Base-by-base conservation (phyloP, 805 yeast genomes). In the Starmerella apis region DNA sequence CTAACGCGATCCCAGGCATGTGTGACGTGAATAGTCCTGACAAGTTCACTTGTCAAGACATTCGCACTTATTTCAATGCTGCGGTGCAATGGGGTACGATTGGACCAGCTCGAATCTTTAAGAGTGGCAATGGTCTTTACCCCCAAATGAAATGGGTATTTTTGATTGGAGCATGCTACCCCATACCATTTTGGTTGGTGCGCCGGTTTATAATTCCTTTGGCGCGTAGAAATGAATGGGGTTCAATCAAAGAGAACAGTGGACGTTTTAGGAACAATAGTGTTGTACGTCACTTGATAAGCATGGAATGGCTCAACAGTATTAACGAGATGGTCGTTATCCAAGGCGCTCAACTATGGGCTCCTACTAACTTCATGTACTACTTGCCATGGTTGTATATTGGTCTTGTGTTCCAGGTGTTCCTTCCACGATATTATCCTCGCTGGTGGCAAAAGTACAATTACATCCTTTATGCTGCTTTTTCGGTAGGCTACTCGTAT, bases 101-200 rank as follows among this genome's bases (percentile, higher is more conserved):
- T 53, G 76, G 76, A 0, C 78, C 78, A 1, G 65, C 68, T 14
- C 59, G 66, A 5, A 59, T 65, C 18, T 64, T 67, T 44, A 67
- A 71, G 49, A 4, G 24, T 10, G 25, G 33, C 22, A 41, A 25
- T 60, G 76, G 76, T 0, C 59, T 80, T 6, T 81, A 81, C 59
- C 85, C 86, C 2, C 67, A 72, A 7, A 64, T 81, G 55, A 74
- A 76, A 60, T 80, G 77, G 74, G 73, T 81, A 54, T 81, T 81
- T 69, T 65, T 80, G 35, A 67, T 79, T 48, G 86, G 86, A 4
- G 63, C 63, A 0, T 37, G 70, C 61, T 55, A 50, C 41, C 56
- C 61, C 3, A 41, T 51, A 19, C 49, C 57, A 9, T 54, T 60
- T 33, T 52, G 57, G 49, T 24, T 52, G 68, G 65, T 80, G 31